These are phyloP conservation scores for Xylaria sp. DNA, from an alignment of 2,329 filamentous ascomycete genomes.

Conservation along the genomic window DNA sequence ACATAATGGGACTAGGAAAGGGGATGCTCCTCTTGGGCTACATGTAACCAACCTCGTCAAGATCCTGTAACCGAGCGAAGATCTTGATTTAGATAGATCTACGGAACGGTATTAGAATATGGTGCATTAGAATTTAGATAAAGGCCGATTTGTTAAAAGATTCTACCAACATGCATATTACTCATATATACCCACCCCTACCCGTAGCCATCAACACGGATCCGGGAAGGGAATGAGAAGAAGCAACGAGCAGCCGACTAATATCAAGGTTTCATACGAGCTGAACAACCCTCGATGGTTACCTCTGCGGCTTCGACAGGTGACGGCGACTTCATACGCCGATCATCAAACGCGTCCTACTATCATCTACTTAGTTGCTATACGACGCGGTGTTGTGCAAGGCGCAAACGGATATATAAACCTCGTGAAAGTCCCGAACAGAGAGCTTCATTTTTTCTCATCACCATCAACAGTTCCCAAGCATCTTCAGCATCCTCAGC, in stretches of 20 bases:
- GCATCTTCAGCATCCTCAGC: conserved; percentile 1
- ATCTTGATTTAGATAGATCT: background rate
- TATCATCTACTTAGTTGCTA: background rate
- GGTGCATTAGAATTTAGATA: background rate
- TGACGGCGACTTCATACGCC: background rate
- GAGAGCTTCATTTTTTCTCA: conserved; percentile 4
- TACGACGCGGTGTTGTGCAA: background rate
- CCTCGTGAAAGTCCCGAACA: background rate
- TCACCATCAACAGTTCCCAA: conserved; percentile 18
- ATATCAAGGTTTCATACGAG: background rate
- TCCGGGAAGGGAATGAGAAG: background rate
- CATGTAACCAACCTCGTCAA: background rate
- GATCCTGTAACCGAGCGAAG: background rate
- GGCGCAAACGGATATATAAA: conserved; percentile 28
- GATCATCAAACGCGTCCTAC: background rate
- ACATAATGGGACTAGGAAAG: background rate
- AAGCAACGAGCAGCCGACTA: background rate
- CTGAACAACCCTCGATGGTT: conserved; percentile 20
- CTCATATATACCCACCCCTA: conserved; percentile 4
- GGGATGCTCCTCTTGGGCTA: too few species aligned
- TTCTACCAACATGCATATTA: background rate
- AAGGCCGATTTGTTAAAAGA: background rate
- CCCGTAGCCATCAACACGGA: background rate
- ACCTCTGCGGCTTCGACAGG: background rate
- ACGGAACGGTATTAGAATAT: background rate